Base-by-base conservation (phyloP, 176 grass and related monocot species). In the Oryza meridionalis region DNA sequence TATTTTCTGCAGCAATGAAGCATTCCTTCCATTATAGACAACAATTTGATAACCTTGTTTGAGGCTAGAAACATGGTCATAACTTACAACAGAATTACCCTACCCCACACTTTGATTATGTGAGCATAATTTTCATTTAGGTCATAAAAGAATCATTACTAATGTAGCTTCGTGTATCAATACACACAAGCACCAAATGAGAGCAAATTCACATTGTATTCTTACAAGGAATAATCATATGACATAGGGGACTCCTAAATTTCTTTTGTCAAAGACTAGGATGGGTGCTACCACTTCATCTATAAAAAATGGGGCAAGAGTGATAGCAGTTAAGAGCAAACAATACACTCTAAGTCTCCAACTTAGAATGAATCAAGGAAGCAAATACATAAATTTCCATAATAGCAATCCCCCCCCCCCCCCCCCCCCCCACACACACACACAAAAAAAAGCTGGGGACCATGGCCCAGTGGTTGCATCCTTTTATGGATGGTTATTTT, bases 101-200 rank as follows among this genome's bases (percentile, higher is more conserved):
- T 55, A 1, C 50, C 16, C 10, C 45, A 13, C 45, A 46, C 45
- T 46, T 46, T 13, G 33, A 63, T 45, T 62, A 22, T 80, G 25
- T 65, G 27, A 46, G 25, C 31, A 37, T 81, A 55, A 17, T 55
- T 70, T 31, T 63, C 38, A 38, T 67, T 80, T 17, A 2, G 11
- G 43, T 38, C 21, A 45, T 65, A 31, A 5, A 38, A 17, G n/a
- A 5, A 80, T 89, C 5, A 29, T 22, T 21, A 40, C 31, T 75
- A 69, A 42, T 73, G 80, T 77, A 65, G 47, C 3, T 80, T 50
- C 9, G 62, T 77, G 63, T 78, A 69, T 78, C 68, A 70, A 72
- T 77, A 40, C 35, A 67, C 77, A 82, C 31, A 67, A 24, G 65
- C 16, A 83, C 69, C 12, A 27, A 65, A 19, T 26, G 32, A 44